Conservation (phyloP, 257 asterid genomes). For the Datura wrightii region DNA sequence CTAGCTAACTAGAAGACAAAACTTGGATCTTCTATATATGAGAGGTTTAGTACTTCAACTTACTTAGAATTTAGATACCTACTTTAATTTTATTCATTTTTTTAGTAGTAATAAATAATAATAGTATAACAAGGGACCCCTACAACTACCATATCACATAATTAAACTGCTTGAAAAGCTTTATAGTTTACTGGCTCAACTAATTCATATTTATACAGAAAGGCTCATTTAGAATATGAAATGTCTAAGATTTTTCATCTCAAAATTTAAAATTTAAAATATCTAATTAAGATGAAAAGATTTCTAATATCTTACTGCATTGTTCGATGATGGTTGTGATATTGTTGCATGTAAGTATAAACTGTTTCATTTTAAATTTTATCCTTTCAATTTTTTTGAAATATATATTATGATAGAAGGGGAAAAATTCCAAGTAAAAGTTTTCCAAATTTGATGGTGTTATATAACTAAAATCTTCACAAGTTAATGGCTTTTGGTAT, state of each 20-base stretch:
- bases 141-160: background rate
- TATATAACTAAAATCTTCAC: background rate
- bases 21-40: conserved; percentile 15
- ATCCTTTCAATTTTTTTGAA: background rate
- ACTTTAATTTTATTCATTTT: background rate
- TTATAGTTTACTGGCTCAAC: background rate
- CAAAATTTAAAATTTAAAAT: background rate
- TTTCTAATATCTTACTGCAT: fast-evolving
- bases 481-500: background rate
- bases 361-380: background rate
- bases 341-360: conserved; percentile 1
- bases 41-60: background rate
- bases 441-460: background rate
- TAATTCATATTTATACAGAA: background rate
- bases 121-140: background rate
- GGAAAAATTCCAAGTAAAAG: background rate
- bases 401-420: no score
- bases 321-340: background rate
- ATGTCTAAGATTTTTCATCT: no score
- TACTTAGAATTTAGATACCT: conserved; percentile 17
- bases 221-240: background rate
- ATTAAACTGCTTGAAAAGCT: no score
- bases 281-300: background rate
- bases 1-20: conserved; percentile 19
- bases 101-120: background rate